Percentiles rank a stretch among this genome's conserved stretches.
Conservation (phyloP, 148 eudicot species). For the Arctostaphylos glauca region DNA sequence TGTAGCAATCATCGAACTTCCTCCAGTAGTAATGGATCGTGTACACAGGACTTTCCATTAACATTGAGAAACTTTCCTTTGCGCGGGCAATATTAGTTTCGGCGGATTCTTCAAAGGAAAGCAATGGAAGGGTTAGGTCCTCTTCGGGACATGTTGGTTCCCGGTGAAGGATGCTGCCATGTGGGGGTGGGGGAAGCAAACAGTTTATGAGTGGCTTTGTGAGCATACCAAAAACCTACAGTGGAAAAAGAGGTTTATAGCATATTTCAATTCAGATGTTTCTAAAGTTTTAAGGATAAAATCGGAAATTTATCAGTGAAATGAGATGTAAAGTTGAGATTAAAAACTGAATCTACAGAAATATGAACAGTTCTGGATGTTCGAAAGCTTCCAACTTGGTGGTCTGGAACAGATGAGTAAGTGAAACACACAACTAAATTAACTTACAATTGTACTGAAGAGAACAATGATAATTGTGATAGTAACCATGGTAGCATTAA, state of each 20-base stretch:
- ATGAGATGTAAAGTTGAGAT: too few relatives aligned
- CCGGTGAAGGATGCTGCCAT: constrained; percentile 18
- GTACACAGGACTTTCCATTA: constrained; percentile 80
- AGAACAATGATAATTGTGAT: constrained; percentile 75
- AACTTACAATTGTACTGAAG: constrained; percentile 79
- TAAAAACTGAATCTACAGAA: not conserved
- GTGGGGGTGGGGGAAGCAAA: constrained; percentile 46
- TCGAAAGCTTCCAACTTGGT: not conserved
- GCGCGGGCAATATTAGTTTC: constrained; percentile 62
- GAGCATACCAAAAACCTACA: constrained; percentile 83
- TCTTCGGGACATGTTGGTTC: constrained; percentile 62
- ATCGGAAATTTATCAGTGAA: not conserved
- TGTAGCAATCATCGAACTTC: constrained; percentile 78
- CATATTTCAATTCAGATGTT: not conserved
- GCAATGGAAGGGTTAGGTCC: constrained; percentile 65
- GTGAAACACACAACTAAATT: not conserved
- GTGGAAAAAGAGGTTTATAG: not conserved
- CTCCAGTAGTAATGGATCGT: constrained; percentile 91
- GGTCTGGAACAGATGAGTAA: not conserved
- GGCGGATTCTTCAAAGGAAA: constrained; percentile 73
- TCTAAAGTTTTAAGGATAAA: not conserved
- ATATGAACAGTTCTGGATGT: not conserved
- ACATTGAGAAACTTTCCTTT: constrained; percentile 68
- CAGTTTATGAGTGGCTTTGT: constrained; percentile 76
- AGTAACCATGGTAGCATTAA: constrained; percentile 84